Conservation (phyloP, 352 stramenopile species). For the Stramenopiles sp. region DNA sequence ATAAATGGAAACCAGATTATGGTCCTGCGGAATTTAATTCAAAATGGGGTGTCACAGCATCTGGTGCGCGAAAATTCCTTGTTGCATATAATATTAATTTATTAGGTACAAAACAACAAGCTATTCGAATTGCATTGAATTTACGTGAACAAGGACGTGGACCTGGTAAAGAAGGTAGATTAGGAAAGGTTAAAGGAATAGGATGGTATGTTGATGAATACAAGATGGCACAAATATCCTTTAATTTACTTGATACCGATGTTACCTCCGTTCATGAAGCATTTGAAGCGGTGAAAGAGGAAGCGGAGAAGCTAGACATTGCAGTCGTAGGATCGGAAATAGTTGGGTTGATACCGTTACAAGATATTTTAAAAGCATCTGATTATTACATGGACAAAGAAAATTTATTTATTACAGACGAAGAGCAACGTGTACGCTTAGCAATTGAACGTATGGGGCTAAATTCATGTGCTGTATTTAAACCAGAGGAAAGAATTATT, state of each 20-base stretch:
- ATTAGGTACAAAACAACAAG: conserved; percentile 22
- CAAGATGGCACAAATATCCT: conserved; percentile 18
- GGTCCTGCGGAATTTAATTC: conserved; percentile 19
- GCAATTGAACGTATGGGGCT: conserved; percentile 18
- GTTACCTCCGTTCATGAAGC: conserved; percentile 21
- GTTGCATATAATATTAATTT: conserved; percentile 24
- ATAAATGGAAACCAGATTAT: conserved; percentile 21
- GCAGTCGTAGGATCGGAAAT: conserved; percentile 18
- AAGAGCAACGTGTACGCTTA: conserved; percentile 18
- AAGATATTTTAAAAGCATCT: conserved; percentile 19
- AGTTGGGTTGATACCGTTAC: conserved; percentile 19
- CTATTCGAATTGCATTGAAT: conserved; percentile 21
- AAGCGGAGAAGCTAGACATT: conserved; percentile 19
- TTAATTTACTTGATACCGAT: conserved; percentile 21
- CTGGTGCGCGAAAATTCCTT: conserved; percentile 19
- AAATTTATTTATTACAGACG: conserved; percentile 22
- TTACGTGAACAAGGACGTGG: conserved; percentile 18
- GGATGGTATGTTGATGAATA: conserved; percentile 24
- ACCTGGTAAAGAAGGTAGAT: conserved; percentile 16
- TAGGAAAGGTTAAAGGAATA: conserved; percentile 21
- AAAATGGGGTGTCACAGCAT: conserved; percentile 18
- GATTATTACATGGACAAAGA: conserved; percentile 25
- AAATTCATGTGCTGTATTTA: background rate
- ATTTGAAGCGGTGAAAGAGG: conserved; percentile 20
- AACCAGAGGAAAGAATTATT: background rate